Evolutionary conservation across 2,329 filamentous ascomycete genomes (phyloP), one percentile per base, ranked within the genome.

Genomic region (Pseudocercospora fuligena): DNA sequence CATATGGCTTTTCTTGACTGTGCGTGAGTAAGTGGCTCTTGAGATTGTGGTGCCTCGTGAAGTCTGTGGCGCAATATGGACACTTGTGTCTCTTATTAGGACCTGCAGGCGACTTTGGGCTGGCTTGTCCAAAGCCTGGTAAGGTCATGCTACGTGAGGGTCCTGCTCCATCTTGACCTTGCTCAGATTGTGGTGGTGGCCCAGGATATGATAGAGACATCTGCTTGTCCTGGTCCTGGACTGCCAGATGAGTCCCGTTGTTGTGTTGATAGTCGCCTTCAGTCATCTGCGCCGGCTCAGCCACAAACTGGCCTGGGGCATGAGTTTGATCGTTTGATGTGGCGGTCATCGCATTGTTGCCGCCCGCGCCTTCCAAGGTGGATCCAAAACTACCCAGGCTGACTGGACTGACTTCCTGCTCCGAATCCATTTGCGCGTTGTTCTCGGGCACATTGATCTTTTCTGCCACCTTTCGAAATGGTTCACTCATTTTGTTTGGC

Each of bases 11-110:
- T 80, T 99, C 95, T 83, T 99, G 94, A 75, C 94, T 97, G 80
- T 98, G 95, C 0, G 95, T 98, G 77, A 99, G 87, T 65, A 99
- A 86, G 81, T 99, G 95, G 73, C 93, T 97, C 82, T 98, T 99
- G 29, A 98, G 87, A 75, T 99, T 98, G 78, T 98, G 95, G 77
- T 98, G 95, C 53, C 95, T 89, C 29, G 95, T 99, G 73, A 99
- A 99, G 75, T 97, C 95, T 5, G 95, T 97, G 46, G 93, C 89
- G 84, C 95, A 99, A 79, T 97, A 97, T 0, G 93, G 94, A 76
- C 95, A 99, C 79, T 95, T 97, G 82, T 99, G 94, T 76, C 95
- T 94, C 82, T 97, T 97, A 61, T 87, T 86, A 14, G 74, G 72
- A 43, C 56, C 56, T 8, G 73, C 74, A 0, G 91, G 90, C 5